Base-by-base conservation (phyloP, 2,329 filamentous ascomycete species). In the Torrubiella hemipterigena region DNA sequence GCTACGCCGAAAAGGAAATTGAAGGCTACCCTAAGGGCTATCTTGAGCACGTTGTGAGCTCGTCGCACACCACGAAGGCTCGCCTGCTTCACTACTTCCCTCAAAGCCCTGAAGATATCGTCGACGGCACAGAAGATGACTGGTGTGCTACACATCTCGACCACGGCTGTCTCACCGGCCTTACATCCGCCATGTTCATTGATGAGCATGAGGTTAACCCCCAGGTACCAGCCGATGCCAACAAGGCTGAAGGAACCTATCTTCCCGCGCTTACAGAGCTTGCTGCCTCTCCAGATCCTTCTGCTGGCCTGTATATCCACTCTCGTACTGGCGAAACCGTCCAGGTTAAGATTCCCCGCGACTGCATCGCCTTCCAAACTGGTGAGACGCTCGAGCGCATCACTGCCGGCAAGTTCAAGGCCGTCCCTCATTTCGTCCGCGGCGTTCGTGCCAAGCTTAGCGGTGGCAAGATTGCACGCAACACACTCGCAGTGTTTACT, bases 131-230 rank as follows among this genome's bases (percentile, higher is more conserved):
- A 32, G 78, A 85, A 38, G 87, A 95, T 54, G 83, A 93, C 58
- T 98, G 91, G 91, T 98, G 89, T 54, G 83, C 86, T 4, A 85
- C 81, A 2, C 82, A 91, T 52, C 64, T 91, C 34, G 89, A 96
- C 54, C 86, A 95, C 47, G 86, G 91, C 26, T 96, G 89, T 51
- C 67, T 98, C 19, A 98, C 91, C 0, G 89, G 87, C 11, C 67
- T 98, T 20, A 98, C 91, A 1, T 89, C 81, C 3, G 87, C 89
- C 43, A 94, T 96, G 86, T 96, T 93, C 54, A 69, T 96, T 39
- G 85, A 96, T 49, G 89, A 96, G 58, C 57, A 54, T 20, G 50
- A 52, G 37, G 44, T 61, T 39, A 39, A 45, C 36, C 45, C 59
- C 23, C 42, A 57, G 25, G 49, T 59, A 1, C 52, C 52, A 31